A percentile compares a stretch with the other conserved stretches of the same genome.
These are phyloP conservation scores for Aegilops tauschii DNA, from an alignment of 176 grass and related monocot species.

Conservation along the genomic window DNA sequence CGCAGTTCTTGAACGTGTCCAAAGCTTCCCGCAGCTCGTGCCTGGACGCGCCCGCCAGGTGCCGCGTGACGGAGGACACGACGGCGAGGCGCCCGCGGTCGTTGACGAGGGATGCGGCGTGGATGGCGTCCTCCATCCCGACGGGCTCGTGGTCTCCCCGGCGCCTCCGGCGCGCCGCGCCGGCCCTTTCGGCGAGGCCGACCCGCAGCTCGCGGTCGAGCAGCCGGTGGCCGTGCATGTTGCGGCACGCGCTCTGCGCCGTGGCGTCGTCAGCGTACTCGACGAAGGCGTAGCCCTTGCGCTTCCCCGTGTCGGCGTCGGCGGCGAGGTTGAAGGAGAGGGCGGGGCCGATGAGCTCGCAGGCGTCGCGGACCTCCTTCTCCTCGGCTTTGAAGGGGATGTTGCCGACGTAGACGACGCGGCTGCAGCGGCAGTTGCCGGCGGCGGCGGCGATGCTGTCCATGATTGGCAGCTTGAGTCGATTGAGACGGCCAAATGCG, in stretches of 20 bases:
- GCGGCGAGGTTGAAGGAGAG: constrained; percentile 21
- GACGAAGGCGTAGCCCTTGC: constrained; percentile 31
- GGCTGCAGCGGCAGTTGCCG: neutral
- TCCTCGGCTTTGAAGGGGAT: too few species aligned
- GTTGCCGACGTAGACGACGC: too few species aligned
- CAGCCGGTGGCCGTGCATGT: constrained; percentile 30
- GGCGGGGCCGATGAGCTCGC: constrained; percentile 34
- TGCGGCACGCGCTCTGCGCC: constrained; percentile 39
- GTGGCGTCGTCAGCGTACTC: constrained; percentile 45
- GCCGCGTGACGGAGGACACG: neutral
- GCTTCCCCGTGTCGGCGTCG: constrained; percentile 27
- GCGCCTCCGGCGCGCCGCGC: neutral
- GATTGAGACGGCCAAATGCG: neutral
- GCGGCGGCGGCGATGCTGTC: neutral
- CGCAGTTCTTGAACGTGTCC: neutral
- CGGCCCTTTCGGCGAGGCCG: neutral
- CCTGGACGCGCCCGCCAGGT: constrained; percentile 6
- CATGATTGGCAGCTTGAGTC: neutral
- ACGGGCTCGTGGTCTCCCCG: neutral
- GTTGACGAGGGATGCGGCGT: constrained; percentile 35
- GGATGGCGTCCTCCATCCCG: constrained; percentile 38
- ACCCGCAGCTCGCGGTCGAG: constrained; percentile 29
- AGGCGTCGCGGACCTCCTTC: constrained; percentile 2
- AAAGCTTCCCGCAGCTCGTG: constrained; percentile 14
- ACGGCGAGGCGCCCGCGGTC: neutral